Evolutionary conservation across 2,329 filamentous ascomycete species (phyloP).

Genomic region (Botryotinia convoluta): DNA sequence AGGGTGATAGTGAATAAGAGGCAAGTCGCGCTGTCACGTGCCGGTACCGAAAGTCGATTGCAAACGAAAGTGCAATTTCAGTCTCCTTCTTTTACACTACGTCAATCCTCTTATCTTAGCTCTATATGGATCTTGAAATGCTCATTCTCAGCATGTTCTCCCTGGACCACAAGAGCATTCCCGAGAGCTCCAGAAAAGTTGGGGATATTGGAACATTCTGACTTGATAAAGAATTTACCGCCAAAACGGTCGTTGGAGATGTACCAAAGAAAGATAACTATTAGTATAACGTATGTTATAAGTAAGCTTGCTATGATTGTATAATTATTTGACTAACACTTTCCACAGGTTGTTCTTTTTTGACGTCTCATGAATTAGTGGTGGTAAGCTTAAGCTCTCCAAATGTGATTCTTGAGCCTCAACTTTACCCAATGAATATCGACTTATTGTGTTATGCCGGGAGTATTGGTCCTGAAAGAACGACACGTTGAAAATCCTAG

Average conservation of each 20-base stretch:
- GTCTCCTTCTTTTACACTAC: background rate
- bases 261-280: background rate
- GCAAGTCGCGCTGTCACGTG: background rate
- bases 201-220: background rate
- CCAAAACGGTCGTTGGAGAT: background rate
- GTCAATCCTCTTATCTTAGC: background rate
- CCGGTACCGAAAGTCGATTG: background rate
- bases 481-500: accelerated
- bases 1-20: background rate
- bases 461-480: background rate
- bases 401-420: background rate
- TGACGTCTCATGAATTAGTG: background rate
- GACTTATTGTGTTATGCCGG: accelerated
- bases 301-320: background rate
- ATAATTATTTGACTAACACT: background rate
- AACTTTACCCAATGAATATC: background rate
- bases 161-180: background rate
- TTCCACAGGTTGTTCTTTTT: background rate
- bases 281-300: background rate
- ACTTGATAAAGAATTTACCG: background rate
- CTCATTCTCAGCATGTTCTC: background rate
- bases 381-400: background rate
- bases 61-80: background rate
- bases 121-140: background rate
- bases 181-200: background rate